Percentiles rank a stretch among this genome's conserved stretches.
phyloP scores from a whole-genome alignment of 2,329 filamentous ascomycete genomes.

The Cytospora schulzeri region DNA sequence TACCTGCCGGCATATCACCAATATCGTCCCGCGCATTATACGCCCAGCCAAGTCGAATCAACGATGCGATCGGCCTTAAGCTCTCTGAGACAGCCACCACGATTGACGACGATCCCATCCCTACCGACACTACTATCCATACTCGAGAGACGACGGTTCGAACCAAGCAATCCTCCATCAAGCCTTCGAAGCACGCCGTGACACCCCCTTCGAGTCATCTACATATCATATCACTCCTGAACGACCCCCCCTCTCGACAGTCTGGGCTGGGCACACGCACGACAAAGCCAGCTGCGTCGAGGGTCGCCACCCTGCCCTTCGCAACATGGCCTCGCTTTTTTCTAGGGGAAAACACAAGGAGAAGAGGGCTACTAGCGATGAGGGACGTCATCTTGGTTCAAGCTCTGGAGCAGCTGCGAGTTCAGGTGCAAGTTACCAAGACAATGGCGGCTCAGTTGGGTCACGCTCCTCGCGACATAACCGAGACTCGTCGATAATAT shows the following conservation, averaged over 20 bases:
- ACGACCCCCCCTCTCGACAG: neutral
- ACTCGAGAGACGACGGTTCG: neutral
- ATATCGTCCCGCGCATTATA: slow-evolving; percentile 18
- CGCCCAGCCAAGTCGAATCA: slow-evolving; percentile 21
- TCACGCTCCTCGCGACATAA: slow-evolving; percentile 76
- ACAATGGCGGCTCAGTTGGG: slow-evolving; percentile 49
- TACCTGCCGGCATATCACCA: slow-evolving; percentile 20
- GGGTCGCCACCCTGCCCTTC: slow-evolving; percentile 19
- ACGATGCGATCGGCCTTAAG: slow-evolving; percentile 27
- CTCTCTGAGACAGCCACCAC: slow-evolving; percentile 21
- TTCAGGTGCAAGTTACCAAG: slow-evolving; percentile 34
- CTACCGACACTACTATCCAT: slow-evolving; percentile 1
- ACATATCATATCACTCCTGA: neutral
- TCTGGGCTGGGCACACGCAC: neutral
- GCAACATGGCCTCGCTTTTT: slow-evolving; percentile 69
- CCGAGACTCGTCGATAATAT: slow-evolving; percentile 71
- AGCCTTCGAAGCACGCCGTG: slow-evolving; percentile 5
- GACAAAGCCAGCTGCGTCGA: slow-evolving; percentile 3
- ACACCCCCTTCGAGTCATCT: neutral
- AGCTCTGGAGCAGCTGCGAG: slow-evolving; percentile 58
- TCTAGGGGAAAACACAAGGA: slow-evolving; percentile 83
- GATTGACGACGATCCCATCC: slow-evolving; percentile 13
- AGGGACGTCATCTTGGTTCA: slow-evolving; percentile 56
- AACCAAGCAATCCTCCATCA: slow-evolving; percentile 2
- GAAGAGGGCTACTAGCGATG: slow-evolving; percentile 63